Conservation (phyloP, 306 rosid genomes). For the Trichosanthes truncata region DNA sequence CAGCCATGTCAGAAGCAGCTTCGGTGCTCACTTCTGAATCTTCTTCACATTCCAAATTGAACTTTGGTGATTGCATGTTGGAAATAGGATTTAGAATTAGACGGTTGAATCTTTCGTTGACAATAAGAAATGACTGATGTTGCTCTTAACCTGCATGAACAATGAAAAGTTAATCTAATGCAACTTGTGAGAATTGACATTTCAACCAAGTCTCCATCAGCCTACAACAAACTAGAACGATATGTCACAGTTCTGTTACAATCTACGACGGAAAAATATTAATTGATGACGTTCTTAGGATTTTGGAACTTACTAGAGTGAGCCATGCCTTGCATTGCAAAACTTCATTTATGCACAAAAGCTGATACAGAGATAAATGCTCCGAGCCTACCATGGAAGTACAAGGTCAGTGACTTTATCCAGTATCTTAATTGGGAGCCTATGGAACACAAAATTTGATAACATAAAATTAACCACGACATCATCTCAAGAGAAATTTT, state of each 20-base stretch:
- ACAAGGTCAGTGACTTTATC: background rate
- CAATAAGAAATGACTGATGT: background rate
- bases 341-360: background rate
- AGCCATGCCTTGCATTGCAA: background rate
- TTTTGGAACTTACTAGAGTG: background rate
- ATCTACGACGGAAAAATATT: background rate
- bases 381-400: background rate
- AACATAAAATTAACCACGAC: background rate
- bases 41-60: constrained; percentile 47
- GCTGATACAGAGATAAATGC: background rate
- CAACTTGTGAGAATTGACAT: background rate
- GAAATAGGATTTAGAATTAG: background rate
- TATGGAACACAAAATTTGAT: background rate
- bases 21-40: constrained; percentile 29
- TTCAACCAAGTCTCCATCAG: background rate
- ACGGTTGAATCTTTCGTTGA: background rate
- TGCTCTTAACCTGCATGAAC: constrained; percentile 4
- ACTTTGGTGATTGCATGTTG: constrained; percentile 48
- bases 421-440: background rate
- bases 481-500: background rate
- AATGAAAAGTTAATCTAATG: background rate
- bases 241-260: background rate
- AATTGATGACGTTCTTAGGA: background rate
- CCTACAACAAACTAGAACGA: background rate
- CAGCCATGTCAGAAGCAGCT: constrained; percentile 28